Conservation (phyloP, 176 grass and related monocot genomes). For the Phyllostachys edulis region DNA sequence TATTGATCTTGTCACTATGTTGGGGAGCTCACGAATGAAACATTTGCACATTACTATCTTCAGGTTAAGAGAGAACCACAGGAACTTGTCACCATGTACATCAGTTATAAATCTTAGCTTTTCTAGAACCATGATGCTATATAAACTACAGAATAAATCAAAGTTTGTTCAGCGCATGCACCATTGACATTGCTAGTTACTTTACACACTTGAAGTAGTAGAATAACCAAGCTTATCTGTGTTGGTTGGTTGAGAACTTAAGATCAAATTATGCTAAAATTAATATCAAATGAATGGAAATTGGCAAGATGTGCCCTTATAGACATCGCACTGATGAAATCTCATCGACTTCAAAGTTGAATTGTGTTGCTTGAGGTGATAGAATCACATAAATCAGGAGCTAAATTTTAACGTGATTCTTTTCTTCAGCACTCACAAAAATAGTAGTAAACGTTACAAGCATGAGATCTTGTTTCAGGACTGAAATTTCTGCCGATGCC, state of each 20-base stretch:
- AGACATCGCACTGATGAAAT: background rate
- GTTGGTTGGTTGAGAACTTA: background rate
- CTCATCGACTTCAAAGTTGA: background rate
- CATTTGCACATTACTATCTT: background rate
- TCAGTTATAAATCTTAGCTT: background rate
- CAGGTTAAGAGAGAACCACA: conserved; percentile 19
- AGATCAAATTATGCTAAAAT: background rate
- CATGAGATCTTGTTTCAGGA: background rate
- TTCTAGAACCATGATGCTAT: background rate
- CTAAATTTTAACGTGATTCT: background rate
- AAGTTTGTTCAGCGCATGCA: background rate
- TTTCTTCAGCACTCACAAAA: background rate
- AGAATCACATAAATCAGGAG: background rate
- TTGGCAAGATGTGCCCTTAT: background rate
- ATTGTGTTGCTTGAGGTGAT: background rate
- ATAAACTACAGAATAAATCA: background rate
- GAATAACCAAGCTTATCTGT: background rate
- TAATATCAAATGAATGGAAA: background rate
- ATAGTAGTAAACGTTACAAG: background rate
- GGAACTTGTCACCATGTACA: conserved; percentile 1
- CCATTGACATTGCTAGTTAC: background rate
- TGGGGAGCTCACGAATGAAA: background rate
- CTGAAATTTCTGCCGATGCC: background rate
- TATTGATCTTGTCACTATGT: background rate
- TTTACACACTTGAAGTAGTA: background rate